phyloP scores from a whole-genome alignment of 352 stramenopile species.

The Globisporangium nunn region DNA sequence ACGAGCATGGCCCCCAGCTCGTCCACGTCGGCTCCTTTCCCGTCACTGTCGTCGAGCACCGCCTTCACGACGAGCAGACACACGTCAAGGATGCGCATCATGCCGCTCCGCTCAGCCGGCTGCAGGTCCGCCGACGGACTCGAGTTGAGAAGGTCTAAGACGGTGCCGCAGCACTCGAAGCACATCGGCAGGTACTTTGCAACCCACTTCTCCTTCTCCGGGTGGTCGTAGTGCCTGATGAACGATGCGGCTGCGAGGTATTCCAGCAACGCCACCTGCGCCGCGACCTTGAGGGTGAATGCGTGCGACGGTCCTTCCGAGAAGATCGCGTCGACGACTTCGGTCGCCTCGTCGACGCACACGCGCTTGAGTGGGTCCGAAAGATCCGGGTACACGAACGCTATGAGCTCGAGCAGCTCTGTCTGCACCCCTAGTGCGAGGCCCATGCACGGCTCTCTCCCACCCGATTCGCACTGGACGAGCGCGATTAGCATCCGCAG shows the following conservation, averaged over 20 bases:
- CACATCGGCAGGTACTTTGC: conserved; percentile 52
- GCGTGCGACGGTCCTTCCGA: conserved; percentile 45
- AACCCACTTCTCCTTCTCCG: conserved; percentile 51
- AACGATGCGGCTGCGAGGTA: conserved; percentile 30
- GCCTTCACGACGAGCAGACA: conserved; percentile 44
- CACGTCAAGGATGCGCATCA: conserved; percentile 56
- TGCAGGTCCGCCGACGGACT: conserved; percentile 6
- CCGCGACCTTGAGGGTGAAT: conserved; percentile 26
- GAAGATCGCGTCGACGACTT: conserved; percentile 40
- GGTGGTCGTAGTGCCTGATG: conserved; percentile 28
- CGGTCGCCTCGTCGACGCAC: conserved; percentile 36
- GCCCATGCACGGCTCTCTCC: conserved; percentile 3
- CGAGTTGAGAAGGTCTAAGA: conserved; percentile 39
- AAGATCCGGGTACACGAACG: conserved; percentile 37
- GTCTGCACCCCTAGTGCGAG: conserved; percentile 24
- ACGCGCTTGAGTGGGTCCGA: conserved; percentile 27
- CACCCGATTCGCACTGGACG: conserved; percentile 19
- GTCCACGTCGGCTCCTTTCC: conserved; percentile 17
- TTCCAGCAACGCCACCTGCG: conserved; percentile 41
- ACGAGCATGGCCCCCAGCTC: conserved; percentile 44
- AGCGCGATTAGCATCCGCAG: conserved; percentile 34
- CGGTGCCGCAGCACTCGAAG: conserved; percentile 59
- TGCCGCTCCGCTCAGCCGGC: conserved; percentile 15
- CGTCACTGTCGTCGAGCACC: conserved; percentile 50
- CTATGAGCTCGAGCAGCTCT: conserved; percentile 36